Conservation (phyloP, 768 basidiomycete genomes). For the Termitomyces bulborhizus region DNA sequence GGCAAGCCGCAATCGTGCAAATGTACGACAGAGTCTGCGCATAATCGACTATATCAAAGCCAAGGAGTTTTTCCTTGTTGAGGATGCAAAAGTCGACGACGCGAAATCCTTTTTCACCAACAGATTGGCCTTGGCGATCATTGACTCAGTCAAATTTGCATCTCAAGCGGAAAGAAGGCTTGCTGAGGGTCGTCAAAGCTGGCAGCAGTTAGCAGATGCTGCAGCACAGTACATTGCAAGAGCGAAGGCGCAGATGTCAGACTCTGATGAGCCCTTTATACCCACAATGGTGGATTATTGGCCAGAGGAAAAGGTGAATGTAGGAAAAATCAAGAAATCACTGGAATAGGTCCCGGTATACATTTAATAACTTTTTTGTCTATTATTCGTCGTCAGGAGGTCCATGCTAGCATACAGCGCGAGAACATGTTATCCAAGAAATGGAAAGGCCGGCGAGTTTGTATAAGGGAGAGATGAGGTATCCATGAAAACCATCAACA, state of each 20-base stretch:
- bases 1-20: slow-evolving; percentile 38
- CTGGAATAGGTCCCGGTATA: slow-evolving; percentile 6
- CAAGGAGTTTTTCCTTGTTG: slow-evolving; percentile 21
- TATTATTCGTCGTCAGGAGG: slow-evolving; percentile 1
- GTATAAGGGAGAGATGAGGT: not conserved
- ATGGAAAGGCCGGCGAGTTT: not conserved
- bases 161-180: slow-evolving; percentile 16
- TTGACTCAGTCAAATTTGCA: slow-evolving; percentile 33
- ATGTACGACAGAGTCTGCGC: slow-evolving; percentile 56
- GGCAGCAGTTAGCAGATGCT: slow-evolving; percentile 20
- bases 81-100: slow-evolving; percentile 12
- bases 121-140: slow-evolving; percentile 43
- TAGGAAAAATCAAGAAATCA: slow-evolving; percentile 4
- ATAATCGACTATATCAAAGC: slow-evolving; percentile 45
- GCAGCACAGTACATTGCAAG: slow-evolving; percentile 12
- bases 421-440: slow-evolving; percentile 7
- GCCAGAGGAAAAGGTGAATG: slow-evolving; percentile 5
- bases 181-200: slow-evolving; percentile 15
- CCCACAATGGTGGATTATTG: slow-evolving; percentile 5
- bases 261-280: slow-evolving; percentile 7
- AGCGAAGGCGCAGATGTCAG: not conserved
- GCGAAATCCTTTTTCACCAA: slow-evolving; percentile 33
- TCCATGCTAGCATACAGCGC: not conserved
- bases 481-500: slow-evolving; percentile 8
- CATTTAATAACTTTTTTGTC: not conserved